These are phyloP conservation scores for Tulasnella sp. DNA, from an alignment of 768 basidiomycete species.

Conservation along the genomic window DNA sequence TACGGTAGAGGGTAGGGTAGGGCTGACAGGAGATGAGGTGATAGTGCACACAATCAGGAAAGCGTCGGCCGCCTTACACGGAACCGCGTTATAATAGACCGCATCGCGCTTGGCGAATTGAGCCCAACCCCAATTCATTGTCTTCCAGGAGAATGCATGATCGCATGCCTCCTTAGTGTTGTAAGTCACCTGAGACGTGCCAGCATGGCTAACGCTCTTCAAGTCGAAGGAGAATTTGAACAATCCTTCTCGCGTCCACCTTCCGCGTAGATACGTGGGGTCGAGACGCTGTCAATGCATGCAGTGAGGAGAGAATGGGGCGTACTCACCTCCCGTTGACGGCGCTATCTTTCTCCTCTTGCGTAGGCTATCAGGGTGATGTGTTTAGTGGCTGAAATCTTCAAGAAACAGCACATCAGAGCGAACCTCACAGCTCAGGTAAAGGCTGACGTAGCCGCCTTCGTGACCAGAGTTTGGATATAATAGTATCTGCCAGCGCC, in stretches of 20 bases:
- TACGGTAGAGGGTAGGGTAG: conserved; percentile 34
- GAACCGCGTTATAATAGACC: conserved; percentile 47
- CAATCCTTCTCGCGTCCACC: conserved; percentile 78
- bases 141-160: conserved; percentile 63
- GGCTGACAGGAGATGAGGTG: conserved; percentile 49
- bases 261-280: conserved; percentile 23
- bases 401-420: background rate
- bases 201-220: conserved; percentile 38
- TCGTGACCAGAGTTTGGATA: conserved; percentile 68
- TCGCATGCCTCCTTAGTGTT: conserved; percentile 67
- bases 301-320: background rate
- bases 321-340: conserved; percentile 43
- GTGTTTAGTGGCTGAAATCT: background rate
- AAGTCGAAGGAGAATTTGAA: conserved; percentile 81
- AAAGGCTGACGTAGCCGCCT: conserved; percentile 56
- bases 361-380: conserved; percentile 45
- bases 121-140: conserved; percentile 83
- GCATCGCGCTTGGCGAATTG: conserved; percentile 68
- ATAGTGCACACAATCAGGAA: conserved; percentile 72
- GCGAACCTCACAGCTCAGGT: conserved; percentile 70
- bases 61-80: conserved; percentile 41
- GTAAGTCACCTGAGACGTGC: conserved; percentile 2
- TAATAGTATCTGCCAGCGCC: conserved; percentile 53
- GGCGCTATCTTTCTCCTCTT: conserved; percentile 59
- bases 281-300: background rate